Evolutionary conservation across 495 filamentous ascomycete species (phyloP).

Genomic region (Penicillium canariense): DNA sequence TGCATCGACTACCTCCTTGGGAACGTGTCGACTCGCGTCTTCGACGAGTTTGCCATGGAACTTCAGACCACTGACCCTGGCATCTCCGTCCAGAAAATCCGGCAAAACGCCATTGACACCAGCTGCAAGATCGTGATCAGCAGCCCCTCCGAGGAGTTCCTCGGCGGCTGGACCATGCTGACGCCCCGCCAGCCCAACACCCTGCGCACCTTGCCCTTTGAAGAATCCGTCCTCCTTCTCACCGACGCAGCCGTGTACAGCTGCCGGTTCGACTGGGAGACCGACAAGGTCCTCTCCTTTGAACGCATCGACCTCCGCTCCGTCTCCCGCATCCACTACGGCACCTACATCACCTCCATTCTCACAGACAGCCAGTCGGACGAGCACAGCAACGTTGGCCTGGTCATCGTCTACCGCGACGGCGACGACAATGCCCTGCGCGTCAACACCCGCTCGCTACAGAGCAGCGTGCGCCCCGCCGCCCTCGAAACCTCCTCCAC

Average conservation of each 20-base stretch:
- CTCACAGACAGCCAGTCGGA: slow-evolving; percentile 71
- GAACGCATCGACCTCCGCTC: slow-evolving; percentile 79
- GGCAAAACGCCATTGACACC: slow-evolving; percentile 85
- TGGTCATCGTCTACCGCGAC: slow-evolving; percentile 73
- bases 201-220: slow-evolving; percentile 65
- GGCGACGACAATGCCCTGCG: slow-evolving; percentile 63
- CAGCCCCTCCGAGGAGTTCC: slow-evolving; percentile 76
- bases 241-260: slow-evolving; percentile 83
- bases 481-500: slow-evolving; percentile 28
- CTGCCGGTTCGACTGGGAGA: slow-evolving; percentile 87
- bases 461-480: slow-evolving; percentile 45
- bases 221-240: slow-evolving; percentile 81
- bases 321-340: slow-evolving; percentile 66
- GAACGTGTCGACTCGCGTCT: slow-evolving; percentile 76
- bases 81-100: slow-evolving; percentile 75
- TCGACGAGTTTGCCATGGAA: slow-evolving; percentile 85
- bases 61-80: slow-evolving; percentile 87
- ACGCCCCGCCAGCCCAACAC: slow-evolving; percentile 66
- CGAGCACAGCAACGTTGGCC: slow-evolving; percentile 74
- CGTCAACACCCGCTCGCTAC: slow-evolving; percentile 81
- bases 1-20: slow-evolving; percentile 94
- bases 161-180: slow-evolving; percentile 80
- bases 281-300: slow-evolving; percentile 87
- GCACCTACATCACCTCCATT: slow-evolving; percentile 86
- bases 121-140: slow-evolving; percentile 80